phyloP scores from a whole-genome alignment of 768 basidiomycete species.

The Suillus paluster region DNA sequence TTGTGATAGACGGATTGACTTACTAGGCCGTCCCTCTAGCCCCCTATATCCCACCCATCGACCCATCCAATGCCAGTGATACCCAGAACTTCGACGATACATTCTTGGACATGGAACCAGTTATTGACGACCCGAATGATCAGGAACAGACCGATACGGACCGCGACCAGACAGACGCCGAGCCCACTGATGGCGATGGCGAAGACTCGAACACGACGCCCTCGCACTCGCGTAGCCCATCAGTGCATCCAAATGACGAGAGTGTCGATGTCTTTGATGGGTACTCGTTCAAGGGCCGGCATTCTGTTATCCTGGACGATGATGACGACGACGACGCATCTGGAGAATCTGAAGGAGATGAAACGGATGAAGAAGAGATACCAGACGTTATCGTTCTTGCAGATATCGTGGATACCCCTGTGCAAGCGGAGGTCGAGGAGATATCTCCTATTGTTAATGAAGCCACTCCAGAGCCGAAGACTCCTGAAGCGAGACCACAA shows the following conservation, averaged over 20 bases:
- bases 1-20: slow-evolving; percentile 11
- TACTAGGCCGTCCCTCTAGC: slow-evolving; percentile 48
- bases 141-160: slow-evolving; percentile 67
- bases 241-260: slow-evolving; percentile 59
- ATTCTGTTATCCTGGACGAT: slow-evolving; percentile 78
- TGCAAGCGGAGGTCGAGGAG: slow-evolving; percentile 33
- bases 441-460: slow-evolving; percentile 35
- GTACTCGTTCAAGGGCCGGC: slow-evolving; percentile 89
- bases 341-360: slow-evolving; percentile 38
- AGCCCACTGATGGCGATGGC: slow-evolving; percentile 74
- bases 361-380: slow-evolving; percentile 44
- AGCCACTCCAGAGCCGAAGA: slow-evolving; percentile 62
- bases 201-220: slow-evolving; percentile 81
- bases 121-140: slow-evolving; percentile 78
- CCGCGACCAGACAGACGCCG: slow-evolving; percentile 67
- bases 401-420: slow-evolving; percentile 23
- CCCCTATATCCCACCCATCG: slow-evolving; percentile 91
- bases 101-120: slow-evolving; percentile 94
- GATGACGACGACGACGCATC: slow-evolving; percentile 63
- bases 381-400: slow-evolving; percentile 25
- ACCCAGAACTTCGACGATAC: slow-evolving; percentile 98
- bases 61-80: slow-evolving; percentile 91
- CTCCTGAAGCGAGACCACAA: slow-evolving; percentile 67
- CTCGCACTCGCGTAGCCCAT: slow-evolving; percentile 79
- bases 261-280: slow-evolving; percentile 87